Evolutionary conservation across 2,329 filamentous ascomycete species (phyloP), one percentile per base, ranked within the genome.

Genomic region (Fusarium tjaetaba): DNA sequence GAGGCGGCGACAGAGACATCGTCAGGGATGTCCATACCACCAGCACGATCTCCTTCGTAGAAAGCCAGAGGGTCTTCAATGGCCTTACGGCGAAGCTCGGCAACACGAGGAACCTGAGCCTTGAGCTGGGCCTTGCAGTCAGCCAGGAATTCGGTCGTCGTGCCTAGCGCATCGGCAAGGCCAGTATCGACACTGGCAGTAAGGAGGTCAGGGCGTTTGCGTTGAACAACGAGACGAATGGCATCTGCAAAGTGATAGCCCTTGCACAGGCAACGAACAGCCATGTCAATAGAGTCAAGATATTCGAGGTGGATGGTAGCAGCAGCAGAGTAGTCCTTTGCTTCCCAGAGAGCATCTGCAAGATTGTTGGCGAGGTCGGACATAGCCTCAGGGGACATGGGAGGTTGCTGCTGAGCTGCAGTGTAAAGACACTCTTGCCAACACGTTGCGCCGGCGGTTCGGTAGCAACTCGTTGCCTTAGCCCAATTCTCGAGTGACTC

Each of bases 371-470:
- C 94, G 24, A 98, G 89, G 41, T 90, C 88, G 7, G 81, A 79
- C 39, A 97, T 85, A 20, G 93, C 88, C 1, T 87, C 84, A 2
- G 86, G 77, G 0, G 90, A 86, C 8, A 95, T 81, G 1, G 91
- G 88, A 2, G 92, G 88, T 4, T 81, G 78, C 72, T 91, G 90
- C 64, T 93, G 89, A 62, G 91, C 89, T 10, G 95, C 95, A 52
- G 90, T 90, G 76, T 93, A 94, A 55, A 99, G 90, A 30, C 94
- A 94, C 82, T 99, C 96, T 59, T 94, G 94, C 96, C 96, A 99
- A 83, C 93, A 90, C 8, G 86, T 82, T 4, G 88, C 88, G 43
- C 94, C 93, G 2, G 94, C 94, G 2, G 93, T 90, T 69, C 94
- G 91, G 83, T 98, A 99, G 80, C 93, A 94, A 77, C 91, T 89